A percentile compares a stretch with the other conserved stretches of the same genome.
Conservation (phyloP, 345 rosid genomes). For the Rhodomyrtus tomentosa region DNA sequence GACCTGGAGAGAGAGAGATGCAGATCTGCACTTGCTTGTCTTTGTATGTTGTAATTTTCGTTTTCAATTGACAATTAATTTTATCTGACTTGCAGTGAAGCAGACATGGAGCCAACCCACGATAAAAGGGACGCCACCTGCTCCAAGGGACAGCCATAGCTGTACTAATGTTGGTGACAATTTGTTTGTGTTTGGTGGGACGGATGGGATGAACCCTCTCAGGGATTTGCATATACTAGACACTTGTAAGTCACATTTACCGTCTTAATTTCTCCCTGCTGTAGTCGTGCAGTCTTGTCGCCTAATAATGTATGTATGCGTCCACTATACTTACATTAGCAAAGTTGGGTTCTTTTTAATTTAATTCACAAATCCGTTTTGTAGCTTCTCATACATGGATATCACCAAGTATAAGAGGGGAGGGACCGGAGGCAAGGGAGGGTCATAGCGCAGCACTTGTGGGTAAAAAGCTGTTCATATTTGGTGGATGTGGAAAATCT, state of each 20-base stretch:
- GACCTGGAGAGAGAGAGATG: not conserved
- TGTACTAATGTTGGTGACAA: conserved; percentile 69
- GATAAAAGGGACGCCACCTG: conserved; percentile 59
- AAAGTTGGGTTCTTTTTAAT: not conserved
- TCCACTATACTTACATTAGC: not conserved
- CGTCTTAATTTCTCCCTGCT: not conserved
- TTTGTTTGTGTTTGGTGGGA: conserved; percentile 85
- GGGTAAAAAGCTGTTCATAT: conserved; percentile 77
- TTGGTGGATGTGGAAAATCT: conserved; percentile 95
- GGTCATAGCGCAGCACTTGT: conserved; percentile 91
- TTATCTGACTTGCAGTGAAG: conserved; percentile 30
- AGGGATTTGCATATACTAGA: conserved; percentile 76
- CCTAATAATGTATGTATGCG: not conserved
- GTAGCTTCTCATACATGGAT: conserved; percentile 84
- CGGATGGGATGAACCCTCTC: conserved; percentile 78
- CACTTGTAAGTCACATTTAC: conserved; percentile 47
- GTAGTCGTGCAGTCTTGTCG: not conserved
- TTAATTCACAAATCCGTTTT: not conserved
- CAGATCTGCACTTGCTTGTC: not conserved
- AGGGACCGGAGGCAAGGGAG: conserved; percentile 90
- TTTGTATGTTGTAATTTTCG: not conserved
- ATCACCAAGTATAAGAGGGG: conserved; percentile 82
- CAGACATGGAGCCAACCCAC: conserved; percentile 81
- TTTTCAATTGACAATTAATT: not conserved
- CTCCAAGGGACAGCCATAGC: conserved; percentile 92